A percentile compares a stretch with the other conserved stretches of the same genome.
These are phyloP conservation scores for Filobasidium floriforme DNA, from an alignment of 768 basidiomycete genomes.

Conservation along the genomic window DNA sequence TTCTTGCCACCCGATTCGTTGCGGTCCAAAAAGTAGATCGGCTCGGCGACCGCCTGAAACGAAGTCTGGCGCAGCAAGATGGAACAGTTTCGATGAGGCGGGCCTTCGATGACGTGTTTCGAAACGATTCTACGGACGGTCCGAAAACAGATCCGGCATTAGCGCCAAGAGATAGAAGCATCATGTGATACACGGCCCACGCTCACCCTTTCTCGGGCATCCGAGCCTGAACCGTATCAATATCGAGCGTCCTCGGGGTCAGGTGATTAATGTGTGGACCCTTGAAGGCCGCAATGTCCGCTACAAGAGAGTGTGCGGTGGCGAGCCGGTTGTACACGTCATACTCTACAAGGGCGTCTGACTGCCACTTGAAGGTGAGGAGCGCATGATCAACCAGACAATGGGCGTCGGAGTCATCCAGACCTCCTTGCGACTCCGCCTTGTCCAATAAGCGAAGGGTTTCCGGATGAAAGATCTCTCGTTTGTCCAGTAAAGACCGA, in stretches of 20 bases:
- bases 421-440: slow-evolving; percentile 31
- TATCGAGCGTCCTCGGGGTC: slow-evolving; percentile 40
- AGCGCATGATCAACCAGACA: slow-evolving; percentile 29
- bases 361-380: slow-evolving; percentile 40
- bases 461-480: slow-evolving; percentile 33
- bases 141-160: background rate
- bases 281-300: slow-evolving; percentile 38
- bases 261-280: slow-evolving; percentile 41
- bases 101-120: slow-evolving; percentile 41
- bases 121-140: slow-evolving; percentile 29
- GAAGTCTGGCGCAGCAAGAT: slow-evolving; percentile 41
- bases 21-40: slow-evolving; percentile 29
- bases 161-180: background rate
- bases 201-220: slow-evolving; percentile 37
- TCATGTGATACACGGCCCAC: background rate
- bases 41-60: slow-evolving; percentile 37
- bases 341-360: slow-evolving; percentile 25
- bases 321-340: slow-evolving; percentile 30
- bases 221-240: slow-evolving; percentile 35
- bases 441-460: slow-evolving; percentile 23
- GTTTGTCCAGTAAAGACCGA: slow-evolving; percentile 21
- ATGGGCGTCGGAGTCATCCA: slow-evolving; percentile 21
- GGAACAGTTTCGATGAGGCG: slow-evolving; percentile 30
- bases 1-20: slow-evolving; percentile 3
- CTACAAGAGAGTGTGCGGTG: slow-evolving; percentile 29